Conservation (phyloP, 306 rosid genomes). For the Vigna reflexopilosa region DNA sequence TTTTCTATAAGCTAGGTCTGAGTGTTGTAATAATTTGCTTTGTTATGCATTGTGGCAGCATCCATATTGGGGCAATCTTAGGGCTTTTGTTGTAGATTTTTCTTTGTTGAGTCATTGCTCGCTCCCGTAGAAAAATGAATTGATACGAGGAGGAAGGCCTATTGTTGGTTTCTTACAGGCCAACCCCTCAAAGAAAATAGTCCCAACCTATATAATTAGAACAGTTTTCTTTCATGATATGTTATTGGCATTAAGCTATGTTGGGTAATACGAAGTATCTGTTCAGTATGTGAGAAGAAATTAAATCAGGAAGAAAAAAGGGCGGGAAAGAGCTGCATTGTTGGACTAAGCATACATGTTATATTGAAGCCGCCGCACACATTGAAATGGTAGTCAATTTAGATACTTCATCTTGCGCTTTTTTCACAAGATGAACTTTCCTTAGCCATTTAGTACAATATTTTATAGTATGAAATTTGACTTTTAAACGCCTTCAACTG, state of each 20-base stretch:
- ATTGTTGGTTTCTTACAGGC: neutral
- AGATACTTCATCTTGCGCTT: neutral
- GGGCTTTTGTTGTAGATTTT: conserved; percentile 46
- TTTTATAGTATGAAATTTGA: neutral
- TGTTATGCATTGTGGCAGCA: conserved; percentile 41
- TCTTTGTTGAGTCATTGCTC: conserved; percentile 38
- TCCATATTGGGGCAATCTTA: conserved; percentile 38
- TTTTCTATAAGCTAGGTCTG: conserved; percentile 43
- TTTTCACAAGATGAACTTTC: neutral
- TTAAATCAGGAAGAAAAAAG: neutral
- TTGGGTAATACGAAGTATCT: neutral
- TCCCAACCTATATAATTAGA: neutral
- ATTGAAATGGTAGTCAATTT: neutral
- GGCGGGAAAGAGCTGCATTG: neutral
- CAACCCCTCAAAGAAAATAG: neutral
- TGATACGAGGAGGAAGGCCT: conserved; percentile 31
- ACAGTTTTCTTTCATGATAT: conserved; percentile 1
- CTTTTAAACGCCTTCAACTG: neutral
- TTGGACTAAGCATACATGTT: neutral
- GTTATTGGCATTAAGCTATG: neutral
- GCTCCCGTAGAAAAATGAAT: conserved; percentile 36
- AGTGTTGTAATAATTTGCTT: conserved; percentile 30
- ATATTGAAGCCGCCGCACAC: neutral
- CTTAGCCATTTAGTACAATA: neutral
- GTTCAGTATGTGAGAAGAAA: neutral